Conservation (phyloP, 352 stramenopile species). For the Phytophthora vignae region DNA sequence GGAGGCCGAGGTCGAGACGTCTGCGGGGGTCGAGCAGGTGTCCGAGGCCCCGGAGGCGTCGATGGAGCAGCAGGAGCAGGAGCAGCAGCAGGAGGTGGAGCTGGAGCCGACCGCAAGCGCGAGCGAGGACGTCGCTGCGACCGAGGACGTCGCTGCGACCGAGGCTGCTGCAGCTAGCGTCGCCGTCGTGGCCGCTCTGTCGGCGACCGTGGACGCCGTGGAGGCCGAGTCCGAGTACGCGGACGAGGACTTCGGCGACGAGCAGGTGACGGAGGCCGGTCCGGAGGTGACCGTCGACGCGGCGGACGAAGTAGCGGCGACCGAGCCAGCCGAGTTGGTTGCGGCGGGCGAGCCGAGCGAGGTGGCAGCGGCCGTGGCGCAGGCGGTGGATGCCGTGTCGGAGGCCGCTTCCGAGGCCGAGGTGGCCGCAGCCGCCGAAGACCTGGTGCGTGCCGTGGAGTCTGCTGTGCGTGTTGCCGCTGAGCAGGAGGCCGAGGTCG, state of each 20-base stretch:
- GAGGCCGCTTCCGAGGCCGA: neutral
- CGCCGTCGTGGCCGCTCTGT: neutral
- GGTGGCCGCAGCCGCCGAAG: constrained; percentile 7
- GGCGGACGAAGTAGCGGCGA: too few species aligned
- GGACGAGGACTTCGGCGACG: too few species aligned
- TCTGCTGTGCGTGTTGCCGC: constrained; percentile 1
- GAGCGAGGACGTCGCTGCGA: neutral
- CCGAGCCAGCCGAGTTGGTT: too few species aligned
- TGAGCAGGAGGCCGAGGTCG: neutral
- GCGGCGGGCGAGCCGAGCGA: neutral
- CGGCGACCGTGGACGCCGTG: too few species aligned
- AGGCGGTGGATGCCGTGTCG: neutral
- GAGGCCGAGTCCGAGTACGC: neutral
- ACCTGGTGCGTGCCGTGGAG: constrained; percentile 21
- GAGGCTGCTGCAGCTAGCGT: neutral
- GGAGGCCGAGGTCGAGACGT: neutral
- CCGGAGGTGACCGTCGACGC: too few species aligned
- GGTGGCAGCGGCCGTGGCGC: neutral
- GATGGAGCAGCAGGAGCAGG: neutral
- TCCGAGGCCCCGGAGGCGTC: neutral
- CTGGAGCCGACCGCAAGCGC: neutral
- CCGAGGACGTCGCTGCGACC: too few species aligned
- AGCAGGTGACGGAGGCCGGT: too few species aligned
- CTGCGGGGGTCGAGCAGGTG: neutral
- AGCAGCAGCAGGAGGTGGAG: too few species aligned